Conservation (phyloP, 192 early-diverging fungal genomes). For the Rhizophagus sp. region DNA sequence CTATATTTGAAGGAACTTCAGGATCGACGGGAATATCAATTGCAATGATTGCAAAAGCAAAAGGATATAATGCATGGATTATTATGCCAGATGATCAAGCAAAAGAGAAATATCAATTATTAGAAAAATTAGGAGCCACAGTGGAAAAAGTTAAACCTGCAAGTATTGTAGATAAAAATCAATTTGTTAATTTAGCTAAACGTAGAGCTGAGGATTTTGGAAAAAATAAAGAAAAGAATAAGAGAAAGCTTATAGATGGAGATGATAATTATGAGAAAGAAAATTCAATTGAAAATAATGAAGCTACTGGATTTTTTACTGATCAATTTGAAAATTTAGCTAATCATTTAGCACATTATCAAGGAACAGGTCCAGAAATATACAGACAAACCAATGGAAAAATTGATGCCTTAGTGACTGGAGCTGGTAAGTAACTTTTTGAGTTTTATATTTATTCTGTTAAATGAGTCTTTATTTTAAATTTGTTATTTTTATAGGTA, state of each 20-base stretch:
- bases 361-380: slow-evolving; percentile 90
- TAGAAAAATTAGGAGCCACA: slow-evolving; percentile 80
- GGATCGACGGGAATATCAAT: slow-evolving; percentile 96
- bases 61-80: slow-evolving; percentile 91
- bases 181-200: slow-evolving; percentile 92
- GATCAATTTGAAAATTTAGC: slow-evolving; percentile 95
- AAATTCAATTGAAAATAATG: not conserved
- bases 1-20: slow-evolving; percentile 93
- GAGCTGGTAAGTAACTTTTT: slow-evolving; percentile 59
- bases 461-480: no score
- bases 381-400: slow-evolving; percentile 65
- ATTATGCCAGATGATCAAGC: slow-evolving; percentile 97
- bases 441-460: no score
- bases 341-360: slow-evolving; percentile 80
- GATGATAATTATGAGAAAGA: not conserved
- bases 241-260: not conserved
- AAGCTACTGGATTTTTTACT: slow-evolving; percentile 71
- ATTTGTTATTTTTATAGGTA: slow-evolving; percentile 44
- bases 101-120: slow-evolving; percentile 82
- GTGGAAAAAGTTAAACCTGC: slow-evolving; percentile 92
- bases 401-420: slow-evolving; percentile 86
- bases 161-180: slow-evolving; percentile 85
- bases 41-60: slow-evolving; percentile 85
- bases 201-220: slow-evolving; percentile 70
- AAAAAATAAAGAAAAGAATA: slow-evolving; percentile 17